These are phyloP conservation scores for Phialophora verrucosa DNA, from an alignment of 2,329 filamentous ascomycete species.

Conservation along the genomic window DNA sequence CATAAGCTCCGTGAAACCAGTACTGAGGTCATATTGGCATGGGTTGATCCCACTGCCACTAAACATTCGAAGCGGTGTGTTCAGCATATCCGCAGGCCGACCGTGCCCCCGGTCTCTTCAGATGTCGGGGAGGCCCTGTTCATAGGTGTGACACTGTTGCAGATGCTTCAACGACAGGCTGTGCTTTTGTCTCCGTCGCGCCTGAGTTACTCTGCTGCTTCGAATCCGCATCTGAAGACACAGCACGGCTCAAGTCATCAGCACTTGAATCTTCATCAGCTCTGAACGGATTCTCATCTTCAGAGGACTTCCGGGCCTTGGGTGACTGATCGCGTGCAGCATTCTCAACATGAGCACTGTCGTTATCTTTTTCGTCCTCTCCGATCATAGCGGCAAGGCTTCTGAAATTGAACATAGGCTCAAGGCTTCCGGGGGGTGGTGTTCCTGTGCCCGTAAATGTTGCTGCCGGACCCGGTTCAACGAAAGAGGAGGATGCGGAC, in stretches of 20 bases:
- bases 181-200: constrained; percentile 14
- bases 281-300: constrained; percentile 11
- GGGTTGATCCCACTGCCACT: background rate
- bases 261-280: constrained; percentile 12
- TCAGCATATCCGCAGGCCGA: background rate
- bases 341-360: constrained; percentile 47
- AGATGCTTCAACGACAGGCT: constrained; percentile 18
- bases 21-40: background rate
- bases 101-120: background rate
- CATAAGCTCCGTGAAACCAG: background rate
- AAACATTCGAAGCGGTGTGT: background rate
- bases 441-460: constrained; percentile 43
- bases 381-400: constrained; percentile 86
- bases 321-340: constrained; percentile 28
- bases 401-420: constrained; percentile 90
- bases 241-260: constrained; percentile 15
- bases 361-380: constrained; percentile 60
- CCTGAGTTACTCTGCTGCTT: constrained; percentile 12
- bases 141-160: constrained; percentile 26
- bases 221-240: constrained; percentile 21
- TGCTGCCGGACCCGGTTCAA: constrained; percentile 65
- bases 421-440: constrained; percentile 57
- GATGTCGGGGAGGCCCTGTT: background rate
- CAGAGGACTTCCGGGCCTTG: constrained; percentile 1
- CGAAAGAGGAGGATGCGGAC: constrained; percentile 76